Evolutionary conservation across 2,329 filamentous ascomycete genomes (phyloP), one percentile per base, ranked within the genome.

Genomic region (Ascochyta viciae-villosae): DNA sequence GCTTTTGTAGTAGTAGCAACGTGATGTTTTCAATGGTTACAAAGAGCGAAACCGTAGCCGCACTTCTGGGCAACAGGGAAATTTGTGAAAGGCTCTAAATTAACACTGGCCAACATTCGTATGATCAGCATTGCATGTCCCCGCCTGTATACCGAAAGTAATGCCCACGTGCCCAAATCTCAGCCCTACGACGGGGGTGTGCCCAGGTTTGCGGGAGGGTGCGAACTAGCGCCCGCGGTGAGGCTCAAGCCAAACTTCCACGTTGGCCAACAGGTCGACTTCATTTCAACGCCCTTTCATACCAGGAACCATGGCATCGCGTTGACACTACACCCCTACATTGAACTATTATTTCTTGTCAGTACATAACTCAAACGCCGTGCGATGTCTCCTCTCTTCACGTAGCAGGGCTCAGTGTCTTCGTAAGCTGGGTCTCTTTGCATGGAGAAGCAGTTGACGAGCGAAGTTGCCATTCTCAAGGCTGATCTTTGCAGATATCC

Each of bases 191-290:
- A 58, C 58, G 61, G 62, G 19, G 48, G 61, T 62, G 45, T 57
- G 53, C 57, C 64, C 33, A 48, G 39, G 24, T 38, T 39, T 10
- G 31, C 51, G 51, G 31, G 44, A 48, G 31, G 31, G 33, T 47
- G 33, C 31, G 42, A 39, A 61, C 63, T 72, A 73, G 70, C 60
- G 69, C 48, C 60, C 55, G 58, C 34, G 34, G 34, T 66, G 63
- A 66, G 63, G 58, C 62, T 68, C 64, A 53, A 51, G 52, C 58
- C 48, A 50, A 59, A 67, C 58, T 58, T 73, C 71, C 71, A 74
- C 71, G 71, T 73, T 65, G 61, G 64, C 62, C 45, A 39, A 63
- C 48, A 62, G 50, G 33, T 40, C 50, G 6, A 53, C 33, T 27
- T 24, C 42, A 26, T 33, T 15, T 29, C 10, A 26, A 27, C 47